phyloP scores from a whole-genome alignment of 768 basidiomycete genomes.

The Kwoniella shandongensis region DNA sequence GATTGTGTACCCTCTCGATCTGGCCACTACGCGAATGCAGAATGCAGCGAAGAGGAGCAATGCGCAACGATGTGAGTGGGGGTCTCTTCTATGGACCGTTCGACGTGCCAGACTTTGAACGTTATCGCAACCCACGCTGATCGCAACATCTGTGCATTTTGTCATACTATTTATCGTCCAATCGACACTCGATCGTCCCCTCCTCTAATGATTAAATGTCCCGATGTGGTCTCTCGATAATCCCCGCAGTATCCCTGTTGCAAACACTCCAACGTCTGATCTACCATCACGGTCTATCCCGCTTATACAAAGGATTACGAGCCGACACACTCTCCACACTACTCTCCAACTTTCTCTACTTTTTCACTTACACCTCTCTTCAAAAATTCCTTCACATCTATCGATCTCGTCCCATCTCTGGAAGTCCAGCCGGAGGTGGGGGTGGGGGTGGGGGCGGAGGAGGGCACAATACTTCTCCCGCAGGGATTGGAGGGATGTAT shows the following conservation, averaged over 20 bases:
- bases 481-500: conserved; percentile 28
- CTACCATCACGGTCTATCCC: conserved; percentile 13
- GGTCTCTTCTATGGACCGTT: no score
- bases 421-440: neutral
- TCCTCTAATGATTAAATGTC: neutral
- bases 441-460: neutral
- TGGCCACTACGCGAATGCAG: conserved; percentile 46
- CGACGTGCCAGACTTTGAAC: no score
- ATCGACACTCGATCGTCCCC: neutral
- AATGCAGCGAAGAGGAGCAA: conserved; percentile 20
- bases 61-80: conserved; percentile 25
- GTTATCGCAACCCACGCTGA: no score
- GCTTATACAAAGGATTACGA: conserved; percentile 35
- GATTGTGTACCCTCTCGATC: conserved; percentile 45
- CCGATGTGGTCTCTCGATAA: neutral
- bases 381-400: conserved; percentile 24
- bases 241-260: conserved; percentile 28
- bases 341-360: conserved; percentile 44
- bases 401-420: conserved; percentile 6
- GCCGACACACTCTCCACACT: conserved; percentile 44
- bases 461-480: conserved; percentile 20
- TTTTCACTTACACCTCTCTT: conserved; percentile 34
- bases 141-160: no score
- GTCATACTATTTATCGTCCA: neutral
- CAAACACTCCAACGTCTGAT: conserved; percentile 31